Conservation (phyloP, 2,329 filamentous ascomycete genomes). For the Exophiala bonariae region DNA sequence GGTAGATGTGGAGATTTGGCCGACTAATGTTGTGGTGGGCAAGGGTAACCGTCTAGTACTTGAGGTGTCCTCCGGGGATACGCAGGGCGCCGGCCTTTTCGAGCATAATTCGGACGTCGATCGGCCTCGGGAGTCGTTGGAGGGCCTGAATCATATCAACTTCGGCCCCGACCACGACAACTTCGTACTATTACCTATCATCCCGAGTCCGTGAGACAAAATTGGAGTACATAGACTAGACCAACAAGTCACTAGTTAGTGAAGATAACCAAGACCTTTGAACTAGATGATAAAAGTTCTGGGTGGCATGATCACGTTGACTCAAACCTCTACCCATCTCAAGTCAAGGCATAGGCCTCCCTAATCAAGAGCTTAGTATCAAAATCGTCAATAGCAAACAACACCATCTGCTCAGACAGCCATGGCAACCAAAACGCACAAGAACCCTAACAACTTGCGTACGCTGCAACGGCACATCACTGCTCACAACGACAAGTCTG, state of each 20-base stretch:
- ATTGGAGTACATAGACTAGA: constrained; percentile 29
- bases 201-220: constrained; percentile 37
- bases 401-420: too few relatives aligned
- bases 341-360: too few relatives aligned
- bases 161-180: constrained; percentile 48
- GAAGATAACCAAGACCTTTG: not conserved
- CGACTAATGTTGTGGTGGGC: constrained; percentile 38
- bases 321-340: too few relatives aligned
- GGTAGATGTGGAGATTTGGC: constrained; percentile 49
- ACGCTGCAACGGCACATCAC: not conserved
- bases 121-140: constrained; percentile 39
- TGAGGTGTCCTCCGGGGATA: constrained; percentile 45
- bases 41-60: constrained; percentile 33
- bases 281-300: too few relatives aligned
- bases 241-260: too few relatives aligned
- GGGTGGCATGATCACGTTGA: too few relatives aligned
- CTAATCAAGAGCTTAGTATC: too few relatives aligned
- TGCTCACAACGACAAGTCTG: not conserved
- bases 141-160: constrained; percentile 50
- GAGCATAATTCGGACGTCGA: constrained; percentile 16
- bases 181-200: constrained; percentile 50
- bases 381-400: too few relatives aligned
- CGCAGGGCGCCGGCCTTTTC: constrained; percentile 42
- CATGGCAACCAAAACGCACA: too few relatives aligned
- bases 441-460: not conserved